Conservation (phyloP, 129 eudicot species). For the Dittrichia graveolens region DNA sequence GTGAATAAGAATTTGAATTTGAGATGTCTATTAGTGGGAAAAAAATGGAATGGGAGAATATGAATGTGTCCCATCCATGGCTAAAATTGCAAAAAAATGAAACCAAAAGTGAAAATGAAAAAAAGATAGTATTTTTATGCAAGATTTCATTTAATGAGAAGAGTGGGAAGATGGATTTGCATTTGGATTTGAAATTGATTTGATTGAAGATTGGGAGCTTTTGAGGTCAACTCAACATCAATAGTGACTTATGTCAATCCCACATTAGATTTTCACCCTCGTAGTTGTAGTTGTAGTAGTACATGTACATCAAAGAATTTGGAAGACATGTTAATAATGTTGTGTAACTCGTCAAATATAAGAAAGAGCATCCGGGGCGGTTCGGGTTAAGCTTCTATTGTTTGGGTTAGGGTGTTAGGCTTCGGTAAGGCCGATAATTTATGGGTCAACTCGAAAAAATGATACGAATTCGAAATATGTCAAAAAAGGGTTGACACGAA, state of each 20-base stretch:
- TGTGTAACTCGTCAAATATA: no score
- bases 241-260: constrained; percentile 38
- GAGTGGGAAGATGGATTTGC: constrained; percentile 32
- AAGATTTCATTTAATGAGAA: constrained; percentile 27
- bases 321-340: no score
- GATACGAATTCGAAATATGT: no score
- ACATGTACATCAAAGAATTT: no score
- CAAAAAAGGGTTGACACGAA: no score
- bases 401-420: no score
- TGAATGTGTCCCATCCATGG: constrained; percentile 36
- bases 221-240: constrained; percentile 36
- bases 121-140: constrained; percentile 18
- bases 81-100: constrained; percentile 35
- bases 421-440: no score
- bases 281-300: not conserved
- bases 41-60: constrained; percentile 29
- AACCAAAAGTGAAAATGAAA: constrained; percentile 31
- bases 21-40: not conserved
- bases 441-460: no score
- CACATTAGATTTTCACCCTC: constrained; percentile 29
- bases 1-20: not conserved
- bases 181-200: constrained; percentile 32
- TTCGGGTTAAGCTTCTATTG: no score
- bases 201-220: constrained; percentile 44
- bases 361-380: no score